phyloP scores from a whole-genome alignment of 75 land plant species.

The Adiantum capillusveneris region DNA sequence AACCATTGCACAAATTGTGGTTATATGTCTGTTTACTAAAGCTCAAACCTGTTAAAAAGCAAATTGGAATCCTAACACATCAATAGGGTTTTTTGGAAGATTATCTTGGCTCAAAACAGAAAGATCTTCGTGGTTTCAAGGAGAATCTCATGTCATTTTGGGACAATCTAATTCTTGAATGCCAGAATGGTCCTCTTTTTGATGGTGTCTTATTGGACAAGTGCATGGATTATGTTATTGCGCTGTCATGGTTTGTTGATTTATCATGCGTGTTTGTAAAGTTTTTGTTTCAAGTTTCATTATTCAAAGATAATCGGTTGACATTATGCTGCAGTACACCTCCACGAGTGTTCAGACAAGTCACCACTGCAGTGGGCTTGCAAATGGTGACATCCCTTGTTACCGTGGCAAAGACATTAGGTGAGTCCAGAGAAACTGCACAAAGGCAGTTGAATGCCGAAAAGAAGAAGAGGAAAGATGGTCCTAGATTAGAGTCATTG shows the following conservation, averaged over 20 bases:
- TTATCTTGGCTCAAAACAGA: slow-evolving; percentile 59
- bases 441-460: slow-evolving; percentile 96
- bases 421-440: slow-evolving; percentile 78
- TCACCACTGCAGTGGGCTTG: slow-evolving; percentile 77
- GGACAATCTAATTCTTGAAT: slow-evolving; percentile 75
- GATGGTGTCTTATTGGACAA: slow-evolving; percentile 74
- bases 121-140: slow-evolving; percentile 74
- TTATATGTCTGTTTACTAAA: too few relatives aligned
- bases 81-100: slow-evolving; percentile 78
- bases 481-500: slow-evolving; percentile 82
- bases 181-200: slow-evolving; percentile 89
- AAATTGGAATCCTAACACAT: neutral
- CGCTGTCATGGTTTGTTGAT: slow-evolving; percentile 69
- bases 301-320: too few relatives aligned
- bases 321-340: slow-evolving; percentile 58
- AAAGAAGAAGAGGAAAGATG: slow-evolving; percentile 76
- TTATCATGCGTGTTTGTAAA: too few relatives aligned
- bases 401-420: slow-evolving; percentile 74
- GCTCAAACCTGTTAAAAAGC: too few relatives aligned
- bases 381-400: slow-evolving; percentile 93
- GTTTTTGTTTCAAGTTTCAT: too few relatives aligned
- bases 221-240: slow-evolving; percentile 86
- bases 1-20: neutral
- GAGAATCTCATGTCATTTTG: slow-evolving; percentile 71
- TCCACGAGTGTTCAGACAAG: slow-evolving; percentile 86